These are phyloP conservation scores for Glarea lozoyensis DNA, from an alignment of 495 filamentous ascomycete species.

Conservation along the genomic window DNA sequence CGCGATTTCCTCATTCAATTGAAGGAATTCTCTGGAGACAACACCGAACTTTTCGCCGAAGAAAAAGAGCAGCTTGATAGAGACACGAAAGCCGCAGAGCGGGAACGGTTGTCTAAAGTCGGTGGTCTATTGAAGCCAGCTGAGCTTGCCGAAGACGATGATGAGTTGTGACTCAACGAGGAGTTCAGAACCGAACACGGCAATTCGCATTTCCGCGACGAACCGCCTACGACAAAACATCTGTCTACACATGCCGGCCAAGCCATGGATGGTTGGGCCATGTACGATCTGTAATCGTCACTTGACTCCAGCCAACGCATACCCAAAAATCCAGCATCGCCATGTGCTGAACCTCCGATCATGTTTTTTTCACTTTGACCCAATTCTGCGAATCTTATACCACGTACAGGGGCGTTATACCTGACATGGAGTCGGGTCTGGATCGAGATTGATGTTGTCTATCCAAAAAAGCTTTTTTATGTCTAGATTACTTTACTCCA, in stretches of 20 bases:
- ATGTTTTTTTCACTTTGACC: constrained; percentile 4
- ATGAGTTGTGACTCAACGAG: constrained; percentile 80
- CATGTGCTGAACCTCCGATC: constrained; percentile 7
- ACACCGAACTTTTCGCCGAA: constrained; percentile 88
- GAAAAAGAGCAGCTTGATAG: constrained; percentile 80
- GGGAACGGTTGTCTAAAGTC: constrained; percentile 83
- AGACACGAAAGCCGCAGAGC: constrained; percentile 71
- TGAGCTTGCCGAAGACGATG: constrained; percentile 70
- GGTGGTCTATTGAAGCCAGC: constrained; percentile 87
- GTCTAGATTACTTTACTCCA: constrained; percentile 15
- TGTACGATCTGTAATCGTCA: constrained; percentile 20
- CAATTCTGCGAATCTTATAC: constrained; percentile 5
- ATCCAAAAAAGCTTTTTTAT: constrained; percentile 15
- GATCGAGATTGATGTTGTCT: constrained; percentile 13
- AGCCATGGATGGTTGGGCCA: constrained; percentile 25
- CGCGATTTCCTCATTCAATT: constrained; percentile 96
- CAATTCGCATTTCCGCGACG: constrained; percentile 5
- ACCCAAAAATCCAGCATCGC: too few relatives aligned
- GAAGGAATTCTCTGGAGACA: constrained; percentile 90
- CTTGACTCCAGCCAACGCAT: not conserved
- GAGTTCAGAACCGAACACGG: constrained; percentile 54
- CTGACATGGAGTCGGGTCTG: constrained; percentile 11
- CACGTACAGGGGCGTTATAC: constrained; percentile 7
- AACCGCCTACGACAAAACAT: too few relatives aligned
- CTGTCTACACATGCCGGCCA: too few relatives aligned